Percentiles rank a stretch among this genome's conserved stretches.
phyloP scores from a whole-genome alignment of 352 stramenopile species.

The Phytopythium vexans region DNA sequence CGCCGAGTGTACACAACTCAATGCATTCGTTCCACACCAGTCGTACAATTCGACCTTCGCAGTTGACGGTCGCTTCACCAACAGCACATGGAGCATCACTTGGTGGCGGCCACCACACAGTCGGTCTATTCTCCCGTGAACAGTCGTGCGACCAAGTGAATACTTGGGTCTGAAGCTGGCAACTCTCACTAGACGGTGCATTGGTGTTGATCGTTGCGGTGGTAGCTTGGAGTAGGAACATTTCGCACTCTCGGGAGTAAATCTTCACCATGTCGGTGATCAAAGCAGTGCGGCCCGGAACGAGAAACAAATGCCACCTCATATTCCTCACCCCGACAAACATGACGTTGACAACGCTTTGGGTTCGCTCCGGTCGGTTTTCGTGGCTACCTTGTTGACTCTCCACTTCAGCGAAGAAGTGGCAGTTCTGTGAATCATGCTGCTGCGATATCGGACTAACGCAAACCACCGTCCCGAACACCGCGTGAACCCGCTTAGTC shows the following conservation, averaged over 20 bases:
- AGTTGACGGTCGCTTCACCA: conserved; percentile 22
- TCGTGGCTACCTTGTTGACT: neutral
- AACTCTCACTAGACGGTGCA: too few relatives aligned
- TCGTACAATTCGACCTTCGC: conserved; percentile 25
- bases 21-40: conserved; percentile 45
- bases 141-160: too few relatives aligned
- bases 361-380: neutral
- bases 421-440: conserved; percentile 24
- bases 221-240: conserved; percentile 34
- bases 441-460: conserved; percentile 59
- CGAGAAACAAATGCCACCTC: conserved; percentile 46
- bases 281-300: conserved; percentile 33
- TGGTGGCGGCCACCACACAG: too few relatives aligned
- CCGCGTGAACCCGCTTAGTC: conserved; percentile 26
- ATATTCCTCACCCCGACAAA: conserved; percentile 31
- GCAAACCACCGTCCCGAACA: conserved; percentile 43
- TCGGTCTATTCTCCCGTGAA: too few relatives aligned
- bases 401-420: conserved; percentile 74
- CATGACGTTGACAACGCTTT: conserved; percentile 49
- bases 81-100: neutral
- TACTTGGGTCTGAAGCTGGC: too few relatives aligned
- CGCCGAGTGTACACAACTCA: conserved; percentile 19
- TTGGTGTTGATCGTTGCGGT: too few relatives aligned
- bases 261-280: conserved; percentile 69
- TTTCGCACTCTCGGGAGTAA: conserved; percentile 47